Percentiles rank a stretch among this genome's conserved stretches.
Conservation (phyloP, 208 protist genomes). For the Leptomonas seymouri region DNA sequence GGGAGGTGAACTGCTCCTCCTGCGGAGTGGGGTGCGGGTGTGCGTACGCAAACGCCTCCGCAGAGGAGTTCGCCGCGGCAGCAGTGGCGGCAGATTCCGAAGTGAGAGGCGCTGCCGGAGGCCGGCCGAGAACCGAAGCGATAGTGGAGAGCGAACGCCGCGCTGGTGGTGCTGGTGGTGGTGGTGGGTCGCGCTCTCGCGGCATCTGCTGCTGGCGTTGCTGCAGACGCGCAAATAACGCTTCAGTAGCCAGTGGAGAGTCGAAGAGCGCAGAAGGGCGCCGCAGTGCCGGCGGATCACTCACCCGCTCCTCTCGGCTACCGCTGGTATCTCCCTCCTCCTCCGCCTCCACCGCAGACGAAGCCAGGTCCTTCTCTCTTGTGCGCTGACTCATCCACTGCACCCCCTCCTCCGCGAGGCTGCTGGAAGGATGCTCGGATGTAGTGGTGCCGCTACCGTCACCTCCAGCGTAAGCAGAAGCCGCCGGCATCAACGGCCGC, state of each 20-base stretch:
- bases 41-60: not conserved
- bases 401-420: not conserved
- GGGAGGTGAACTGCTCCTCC: slow-evolving; percentile 12
- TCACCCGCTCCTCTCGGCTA: not conserved
- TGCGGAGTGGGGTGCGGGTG: not conserved
- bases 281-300: slow-evolving; percentile 20
- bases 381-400: slow-evolving; percentile 4
- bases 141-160: slow-evolving; percentile 17
- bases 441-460: not conserved
- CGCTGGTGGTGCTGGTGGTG: not conserved
- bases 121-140: slow-evolving; percentile 30
- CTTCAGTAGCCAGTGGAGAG: slow-evolving; percentile 22
- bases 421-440: not conserved
- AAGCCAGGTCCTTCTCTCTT: not conserved
- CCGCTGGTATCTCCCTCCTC: not conserved
- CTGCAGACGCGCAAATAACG: slow-evolving; percentile 24
- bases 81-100: not conserved
- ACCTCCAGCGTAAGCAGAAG: not conserved
- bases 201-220: slow-evolving; percentile 3
- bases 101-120: slow-evolving; percentile 18
- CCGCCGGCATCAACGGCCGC: not conserved
- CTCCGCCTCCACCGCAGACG: not conserved
- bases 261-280: slow-evolving; percentile 30
- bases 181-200: not conserved
- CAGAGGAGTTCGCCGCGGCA: not conserved